A percentile compares a stretch with the other conserved stretches of the same genome.
These are phyloP conservation scores for Sporothrix inflata DNA, from an alignment of 2,329 filamentous ascomycete genomes.

Conservation along the genomic window DNA sequence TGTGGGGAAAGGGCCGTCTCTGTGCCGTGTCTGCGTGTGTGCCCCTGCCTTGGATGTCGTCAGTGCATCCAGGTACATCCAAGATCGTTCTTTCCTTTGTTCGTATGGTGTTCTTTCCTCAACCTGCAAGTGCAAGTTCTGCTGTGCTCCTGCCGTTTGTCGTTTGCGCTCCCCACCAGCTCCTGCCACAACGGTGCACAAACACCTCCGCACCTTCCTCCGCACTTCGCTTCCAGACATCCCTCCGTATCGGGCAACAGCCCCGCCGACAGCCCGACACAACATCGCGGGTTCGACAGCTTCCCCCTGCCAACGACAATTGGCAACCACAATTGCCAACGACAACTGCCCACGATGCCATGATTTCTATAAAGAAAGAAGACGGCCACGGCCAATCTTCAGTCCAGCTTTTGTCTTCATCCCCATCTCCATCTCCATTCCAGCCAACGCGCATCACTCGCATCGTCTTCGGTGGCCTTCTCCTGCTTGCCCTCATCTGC, in stretches of 20 bases:
- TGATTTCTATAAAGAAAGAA: conserved; percentile 14
- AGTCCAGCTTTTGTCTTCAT: not conserved
- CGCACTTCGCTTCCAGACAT: not conserved
- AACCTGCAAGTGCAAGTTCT: not conserved
- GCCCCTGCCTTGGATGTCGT: conserved; percentile 15
- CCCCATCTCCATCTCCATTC: not conserved
- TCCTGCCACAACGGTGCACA: not conserved
- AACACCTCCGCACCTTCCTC: not conserved
- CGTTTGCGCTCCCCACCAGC: not conserved
- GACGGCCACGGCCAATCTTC: conserved; percentile 9
- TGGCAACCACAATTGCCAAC: too few species aligned
- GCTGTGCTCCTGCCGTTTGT: not conserved
- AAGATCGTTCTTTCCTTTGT: conserved; percentile 1
- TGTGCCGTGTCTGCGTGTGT: not conserved
- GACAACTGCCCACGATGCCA: not conserved
- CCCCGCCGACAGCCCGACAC: not conserved
- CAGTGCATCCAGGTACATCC: not conserved
- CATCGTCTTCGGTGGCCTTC: not conserved
- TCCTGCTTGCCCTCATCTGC: not conserved
- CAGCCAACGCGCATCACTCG: not conserved
- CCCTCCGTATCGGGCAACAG: not conserved
- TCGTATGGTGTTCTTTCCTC: not conserved
- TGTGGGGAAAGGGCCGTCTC: conserved; percentile 25
- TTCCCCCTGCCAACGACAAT: conserved; percentile 3
- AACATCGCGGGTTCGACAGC: not conserved